Percentiles rank a stretch among this genome's conserved stretches.
phyloP scores from a whole-genome alignment of 306 rosid genomes.

The Ziziphus jujuba region DNA sequence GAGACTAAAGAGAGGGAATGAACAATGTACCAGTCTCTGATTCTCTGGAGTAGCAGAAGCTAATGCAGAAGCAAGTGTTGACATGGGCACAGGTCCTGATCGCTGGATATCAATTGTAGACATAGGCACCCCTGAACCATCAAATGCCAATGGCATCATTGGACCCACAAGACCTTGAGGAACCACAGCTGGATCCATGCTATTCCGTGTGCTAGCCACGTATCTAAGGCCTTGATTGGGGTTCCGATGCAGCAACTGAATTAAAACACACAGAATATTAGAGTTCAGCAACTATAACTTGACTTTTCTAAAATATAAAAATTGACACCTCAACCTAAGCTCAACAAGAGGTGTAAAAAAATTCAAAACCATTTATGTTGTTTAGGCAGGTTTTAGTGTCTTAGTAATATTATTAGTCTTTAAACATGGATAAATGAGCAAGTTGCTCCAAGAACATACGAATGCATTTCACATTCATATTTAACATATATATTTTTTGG shows the following conservation, averaged over 20 bases:
- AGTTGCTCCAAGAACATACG: neutral
- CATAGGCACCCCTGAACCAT: slow-evolving; percentile 45
- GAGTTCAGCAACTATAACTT: neutral
- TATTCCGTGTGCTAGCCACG: slow-evolving; percentile 52
- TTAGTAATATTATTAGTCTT: neutral
- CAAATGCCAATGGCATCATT: slow-evolving; percentile 60
- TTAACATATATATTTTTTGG: too few species aligned
- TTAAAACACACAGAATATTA: neutral
- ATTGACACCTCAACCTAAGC: neutral
- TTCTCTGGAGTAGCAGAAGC: slow-evolving; percentile 78
- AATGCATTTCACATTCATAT: neutral
- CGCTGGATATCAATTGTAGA: slow-evolving; percentile 46
- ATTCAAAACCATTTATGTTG: neutral
- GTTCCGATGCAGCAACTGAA: slow-evolving; percentile 57
- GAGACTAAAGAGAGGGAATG: neutral
- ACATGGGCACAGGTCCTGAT: slow-evolving; percentile 42
- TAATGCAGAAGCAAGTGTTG: slow-evolving; percentile 76
- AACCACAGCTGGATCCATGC: slow-evolving; percentile 47
- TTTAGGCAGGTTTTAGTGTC: neutral
- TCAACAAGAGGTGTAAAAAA: neutral
- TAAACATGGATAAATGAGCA: neutral
- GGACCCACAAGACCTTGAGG: slow-evolving; percentile 54
- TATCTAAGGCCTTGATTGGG: slow-evolving; percentile 73
- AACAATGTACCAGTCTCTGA: slow-evolving; percentile 61
- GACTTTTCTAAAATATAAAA: neutral